These are phyloP conservation scores for Pichia sp. DNA, from an alignment of 1,139 yeast genomes.

Conservation along the genomic window DNA sequence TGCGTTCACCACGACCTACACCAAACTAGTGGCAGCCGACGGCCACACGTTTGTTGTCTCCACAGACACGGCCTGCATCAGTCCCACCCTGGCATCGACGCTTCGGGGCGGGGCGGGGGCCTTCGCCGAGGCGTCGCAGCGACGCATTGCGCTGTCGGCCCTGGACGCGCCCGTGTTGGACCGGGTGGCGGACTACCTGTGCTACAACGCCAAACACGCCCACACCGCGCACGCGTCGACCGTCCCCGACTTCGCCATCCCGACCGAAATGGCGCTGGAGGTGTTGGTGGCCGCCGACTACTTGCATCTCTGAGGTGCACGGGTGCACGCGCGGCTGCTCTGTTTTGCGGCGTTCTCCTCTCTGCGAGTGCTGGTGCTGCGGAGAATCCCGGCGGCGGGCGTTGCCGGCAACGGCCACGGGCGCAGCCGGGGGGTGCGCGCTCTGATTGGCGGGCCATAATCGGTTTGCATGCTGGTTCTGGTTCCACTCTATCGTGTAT, in stretches of 20 bases:
- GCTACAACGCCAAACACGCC: constrained; percentile 61
- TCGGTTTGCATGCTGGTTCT: no score
- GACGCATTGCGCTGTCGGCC: constrained; percentile 29
- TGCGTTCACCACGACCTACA: constrained; percentile 22
- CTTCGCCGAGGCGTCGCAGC: constrained; percentile 28
- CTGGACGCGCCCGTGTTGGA: constrained; percentile 51
- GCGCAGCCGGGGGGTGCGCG: no score
- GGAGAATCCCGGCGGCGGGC: no score
- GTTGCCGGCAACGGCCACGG: no score
- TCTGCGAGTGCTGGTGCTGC: no score
- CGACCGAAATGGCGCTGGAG: constrained; percentile 91
- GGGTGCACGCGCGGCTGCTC: background rate
- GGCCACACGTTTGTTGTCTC: constrained; percentile 58
- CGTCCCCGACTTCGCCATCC: constrained; percentile 81
- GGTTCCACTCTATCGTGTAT: no score
- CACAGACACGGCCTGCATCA: constrained; percentile 74
- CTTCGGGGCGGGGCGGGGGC: constrained; percentile 34
- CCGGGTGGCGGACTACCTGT: constrained; percentile 79
- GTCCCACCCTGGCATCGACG: constrained; percentile 72
- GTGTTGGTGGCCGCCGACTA: constrained; percentile 88
- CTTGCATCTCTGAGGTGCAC: constrained; percentile 37
- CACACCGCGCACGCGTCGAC: constrained; percentile 37
- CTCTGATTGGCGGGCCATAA: no score
- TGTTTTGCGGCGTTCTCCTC: no score
- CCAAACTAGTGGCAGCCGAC: constrained; percentile 73